These are phyloP conservation scores for Abelmoschus esculentus DNA, from an alignment of 345 rosid genomes.

Conservation along the genomic window DNA sequence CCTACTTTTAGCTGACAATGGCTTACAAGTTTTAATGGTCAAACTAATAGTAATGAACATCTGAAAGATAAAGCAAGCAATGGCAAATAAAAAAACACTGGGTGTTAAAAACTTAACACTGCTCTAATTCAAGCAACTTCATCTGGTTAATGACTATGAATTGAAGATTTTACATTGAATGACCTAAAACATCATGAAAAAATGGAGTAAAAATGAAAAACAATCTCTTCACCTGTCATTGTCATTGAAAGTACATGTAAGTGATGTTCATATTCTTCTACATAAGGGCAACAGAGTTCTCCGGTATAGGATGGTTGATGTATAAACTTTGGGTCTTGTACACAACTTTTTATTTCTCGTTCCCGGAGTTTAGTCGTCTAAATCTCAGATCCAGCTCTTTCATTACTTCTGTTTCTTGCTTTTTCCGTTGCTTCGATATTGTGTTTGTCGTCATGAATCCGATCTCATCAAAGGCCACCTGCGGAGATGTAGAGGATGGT, in stretches of 20 bases:
- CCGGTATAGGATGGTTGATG: conserved; percentile 12
- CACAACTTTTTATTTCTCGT: conserved; percentile 21
- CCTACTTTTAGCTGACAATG: no score
- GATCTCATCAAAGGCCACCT: conserved; percentile 88
- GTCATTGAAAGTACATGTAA: background rate
- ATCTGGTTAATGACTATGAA: background rate
- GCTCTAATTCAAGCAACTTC: background rate
- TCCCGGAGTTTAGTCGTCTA: conserved; percentile 69
- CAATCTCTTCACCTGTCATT: conserved; percentile 13
- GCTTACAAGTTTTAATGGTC: no score
- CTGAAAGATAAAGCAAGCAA: background rate
- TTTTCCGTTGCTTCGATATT: conserved; percentile 90
- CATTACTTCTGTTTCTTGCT: conserved; percentile 95
- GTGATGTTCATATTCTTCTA: background rate
- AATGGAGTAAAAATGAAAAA: background rate
- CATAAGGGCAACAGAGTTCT: conserved; percentile 14
- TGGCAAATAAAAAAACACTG: background rate
- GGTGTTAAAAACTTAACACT: background rate
- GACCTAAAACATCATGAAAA: conserved; percentile 8
- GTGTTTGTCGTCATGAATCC: conserved; percentile 93
- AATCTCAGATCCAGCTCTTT: conserved; percentile 94
- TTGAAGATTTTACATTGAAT: conserved; percentile 4
- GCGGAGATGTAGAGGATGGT: conserved; percentile 15
- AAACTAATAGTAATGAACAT: background rate
- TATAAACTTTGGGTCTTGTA: conserved; percentile 5